A percentile compares a stretch with the other conserved stretches of the same genome.
These are phyloP conservation scores for Myxozyma geophila DNA, from an alignment of 805 yeast genomes.

Conservation along the genomic window DNA sequence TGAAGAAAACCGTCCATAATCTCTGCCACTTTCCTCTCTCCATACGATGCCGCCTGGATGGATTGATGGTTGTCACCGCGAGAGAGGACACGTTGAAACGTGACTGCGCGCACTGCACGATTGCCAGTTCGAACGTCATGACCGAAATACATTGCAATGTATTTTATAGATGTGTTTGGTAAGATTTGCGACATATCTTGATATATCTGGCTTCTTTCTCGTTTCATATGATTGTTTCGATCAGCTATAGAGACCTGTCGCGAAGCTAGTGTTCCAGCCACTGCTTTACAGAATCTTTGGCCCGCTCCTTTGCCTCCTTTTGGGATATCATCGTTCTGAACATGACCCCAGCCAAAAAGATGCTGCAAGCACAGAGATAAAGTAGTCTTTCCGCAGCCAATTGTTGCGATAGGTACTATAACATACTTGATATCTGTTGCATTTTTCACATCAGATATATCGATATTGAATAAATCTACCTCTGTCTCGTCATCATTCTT, in stretches of 20 bases:
- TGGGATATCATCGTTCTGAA: slow-evolving; percentile 79
- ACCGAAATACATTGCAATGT: slow-evolving; percentile 72
- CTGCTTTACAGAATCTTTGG: slow-evolving; percentile 38
- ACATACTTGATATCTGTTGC: slow-evolving; percentile 56
- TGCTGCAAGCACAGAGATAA: slow-evolving; percentile 62
- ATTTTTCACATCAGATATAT: neutral
- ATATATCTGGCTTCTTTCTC: slow-evolving; percentile 72
- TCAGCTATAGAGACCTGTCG: slow-evolving; percentile 69
- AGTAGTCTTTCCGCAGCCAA: slow-evolving; percentile 96
- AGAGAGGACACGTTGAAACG: slow-evolving; percentile 60
- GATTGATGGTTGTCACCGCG: slow-evolving; percentile 92
- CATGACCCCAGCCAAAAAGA: slow-evolving; percentile 71
- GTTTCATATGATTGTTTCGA: slow-evolving; percentile 74
- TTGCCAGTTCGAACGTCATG: slow-evolving; percentile 40
- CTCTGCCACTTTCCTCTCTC: slow-evolving; percentile 56
- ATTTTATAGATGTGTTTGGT: slow-evolving; percentile 53
- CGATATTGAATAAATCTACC: neutral
- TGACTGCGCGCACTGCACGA: slow-evolving; percentile 45
- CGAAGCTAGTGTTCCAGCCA: slow-evolving; percentile 46
- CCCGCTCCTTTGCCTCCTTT: slow-evolving; percentile 41
- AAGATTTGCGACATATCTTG: slow-evolving; percentile 50
- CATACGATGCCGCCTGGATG: slow-evolving; percentile 58
- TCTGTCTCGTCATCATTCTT: slow-evolving; percentile 32
- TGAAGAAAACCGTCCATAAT: slow-evolving; percentile 77
- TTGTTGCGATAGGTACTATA: slow-evolving; percentile 81